These are phyloP conservation scores for Fraxinus sp. DNA, from an alignment of 305 asterid species.

Conservation along the genomic window DNA sequence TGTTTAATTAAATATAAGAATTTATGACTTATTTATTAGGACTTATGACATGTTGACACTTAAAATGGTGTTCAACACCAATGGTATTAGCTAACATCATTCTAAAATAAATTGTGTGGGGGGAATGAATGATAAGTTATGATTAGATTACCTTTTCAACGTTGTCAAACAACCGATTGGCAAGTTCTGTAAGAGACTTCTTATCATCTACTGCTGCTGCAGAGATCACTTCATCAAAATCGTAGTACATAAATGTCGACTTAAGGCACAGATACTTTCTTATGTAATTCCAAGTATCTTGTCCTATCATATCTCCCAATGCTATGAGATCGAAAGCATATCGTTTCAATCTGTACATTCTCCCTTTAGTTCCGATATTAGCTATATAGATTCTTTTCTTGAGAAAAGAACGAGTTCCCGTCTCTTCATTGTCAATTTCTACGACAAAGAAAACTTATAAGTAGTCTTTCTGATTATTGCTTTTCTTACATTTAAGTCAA, in stretches of 20 bases:
- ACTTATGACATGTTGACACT: neutral
- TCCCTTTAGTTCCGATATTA: slow-evolving; percentile 61
- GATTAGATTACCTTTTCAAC: slow-evolving; percentile 51
- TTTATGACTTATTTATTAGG: neutral
- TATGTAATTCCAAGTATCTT: slow-evolving; percentile 70
- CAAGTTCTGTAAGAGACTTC: slow-evolving; percentile 59
- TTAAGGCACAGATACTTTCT: slow-evolving; percentile 59
- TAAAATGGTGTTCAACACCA: too few relatives aligned
- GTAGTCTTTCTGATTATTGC: neutral
- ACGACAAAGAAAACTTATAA: neutral
- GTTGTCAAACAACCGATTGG: slow-evolving; percentile 66
- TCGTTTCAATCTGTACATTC: slow-evolving; percentile 59
- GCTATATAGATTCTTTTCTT: slow-evolving; percentile 67
- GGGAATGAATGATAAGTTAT: neutral
- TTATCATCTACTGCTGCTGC: slow-evolving; percentile 55
- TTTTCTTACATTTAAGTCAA: neutral
- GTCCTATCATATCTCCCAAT: slow-evolving; percentile 68
- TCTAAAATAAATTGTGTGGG: neutral
- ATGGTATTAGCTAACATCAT: neutral
- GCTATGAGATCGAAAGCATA: slow-evolving; percentile 80
- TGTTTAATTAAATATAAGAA: too few relatives aligned
- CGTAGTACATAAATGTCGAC: slow-evolving; percentile 73
- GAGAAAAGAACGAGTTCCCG: slow-evolving; percentile 72
- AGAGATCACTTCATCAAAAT: slow-evolving; percentile 69
- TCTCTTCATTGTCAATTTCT: slow-evolving; percentile 66